Evolutionary conservation across 306 rosid genomes (phyloP), one percentile per base, ranked within the genome.

Genomic region (Trifolium pratense): DNA sequence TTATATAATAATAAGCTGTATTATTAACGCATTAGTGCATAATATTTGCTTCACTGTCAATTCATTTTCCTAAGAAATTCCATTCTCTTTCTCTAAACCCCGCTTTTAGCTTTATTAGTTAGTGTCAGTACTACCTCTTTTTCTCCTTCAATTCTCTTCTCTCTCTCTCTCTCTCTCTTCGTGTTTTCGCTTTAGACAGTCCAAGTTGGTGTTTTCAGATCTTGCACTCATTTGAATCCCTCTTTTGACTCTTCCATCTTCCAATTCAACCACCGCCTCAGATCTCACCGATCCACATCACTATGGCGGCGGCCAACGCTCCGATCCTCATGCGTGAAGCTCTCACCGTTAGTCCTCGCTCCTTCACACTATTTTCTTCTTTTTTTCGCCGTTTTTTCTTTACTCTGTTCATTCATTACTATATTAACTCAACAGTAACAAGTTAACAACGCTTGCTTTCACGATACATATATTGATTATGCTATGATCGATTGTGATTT

Each of bases 321-420:
- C 98, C 98, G 82, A 89, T 93, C 92, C 81, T 96, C 92, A 93
- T 93, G 98, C 84, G 79, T 75, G 98, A 93, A 82, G 90, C 96
- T 32, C 75, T 93, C 68, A 93, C 98, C 68, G 98, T 93, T 6
- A 83, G 92, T 83, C 55, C 79, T 79, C 58, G 43, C 40, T 51
- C 48, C 61, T 48, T 48, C 17, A 6, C 5, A 18, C 32, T 29
- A 29, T 29, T 29, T 29, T 29, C 32, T 29, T 29, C 32, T 5
- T 29, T 29, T 29, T 29, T 49, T 7, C 21, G 25, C 15, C 51
- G 32, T 29, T 59, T 61, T 9, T 53, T 36, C 76, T 74, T 7
- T 20, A 1, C 15, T 29, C 7, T 8, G 6, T 87, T 78, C 78
- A 69, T 84, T 86, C 57, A 20, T 18, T 60, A 37, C 80, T 53